Evolutionary conservation across 176 grass and related monocot species (phyloP), one percentile per base, ranked within the genome.

Genomic region (Pharus latifolius): DNA sequence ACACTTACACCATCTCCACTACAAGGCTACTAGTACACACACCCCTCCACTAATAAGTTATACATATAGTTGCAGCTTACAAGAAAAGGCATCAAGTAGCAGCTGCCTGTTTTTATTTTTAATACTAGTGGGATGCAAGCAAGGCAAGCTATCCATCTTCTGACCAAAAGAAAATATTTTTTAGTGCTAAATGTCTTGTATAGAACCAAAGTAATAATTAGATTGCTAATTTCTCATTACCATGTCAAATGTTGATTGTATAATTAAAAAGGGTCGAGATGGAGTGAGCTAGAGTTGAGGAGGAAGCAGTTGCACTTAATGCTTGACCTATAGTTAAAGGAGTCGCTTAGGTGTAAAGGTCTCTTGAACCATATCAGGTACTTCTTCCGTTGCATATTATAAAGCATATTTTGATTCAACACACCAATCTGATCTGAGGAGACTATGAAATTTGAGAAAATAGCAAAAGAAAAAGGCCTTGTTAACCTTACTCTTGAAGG

Each of bases 1-100:
- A 77, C 69, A 72, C 69, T 72, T 44, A 78, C 83, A 85, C 70
- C 77, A 56, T 80, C 63, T 75, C 83, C 83, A 85, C 83, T 69
- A 85, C 56, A 60, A 75, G 35, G 70, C 76, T 80, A 85, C 76
- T 74, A 79, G 82, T 61, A 67, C 75, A 67, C 38, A 52, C 60
- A 61, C 56, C 62, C 45, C 50, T 67, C 17, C 15, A 49, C 75
- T 48, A 55, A 70, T 16, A 44, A 55, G n/a, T n/a, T n/a, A n/a
- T n/a, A 78, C 60, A 49, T 53, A 63, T 69, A 27, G 83, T 33
- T 80, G 76, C 83, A 85, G 42, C 63, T 85, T 85, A 29, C 13
- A 80, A 65, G 76, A n/a, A 55, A 78, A 80, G 83, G 83, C 76
- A 80, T 80, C 70, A n/a, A 85, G 63, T 63, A 61, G 56, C 55